Conservation (phyloP, 768 basidiomycete species). For the Pilatotrama ljubarskyi region DNA sequence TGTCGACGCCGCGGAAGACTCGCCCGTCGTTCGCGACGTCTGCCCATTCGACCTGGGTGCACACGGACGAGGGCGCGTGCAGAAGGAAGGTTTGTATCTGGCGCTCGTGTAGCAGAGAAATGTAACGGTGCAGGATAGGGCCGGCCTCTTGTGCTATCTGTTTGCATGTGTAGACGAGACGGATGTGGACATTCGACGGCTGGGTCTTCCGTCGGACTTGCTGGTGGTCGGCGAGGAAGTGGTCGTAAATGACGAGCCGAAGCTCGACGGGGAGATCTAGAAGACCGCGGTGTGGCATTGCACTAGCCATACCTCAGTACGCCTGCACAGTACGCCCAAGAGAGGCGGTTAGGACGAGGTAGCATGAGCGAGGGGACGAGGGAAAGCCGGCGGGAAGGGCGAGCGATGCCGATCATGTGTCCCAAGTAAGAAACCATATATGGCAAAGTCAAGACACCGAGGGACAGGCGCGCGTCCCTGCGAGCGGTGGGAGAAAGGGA, state of each 20-base stretch:
- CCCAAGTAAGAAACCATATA: constrained; percentile 25
- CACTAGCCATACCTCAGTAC: neutral
- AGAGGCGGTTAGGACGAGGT: neutral
- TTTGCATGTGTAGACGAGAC: constrained; percentile 35
- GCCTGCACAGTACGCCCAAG: neutral
- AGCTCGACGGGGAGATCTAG: constrained; percentile 36
- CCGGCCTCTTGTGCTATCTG: constrained; percentile 35
- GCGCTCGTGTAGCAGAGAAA: constrained; percentile 40
- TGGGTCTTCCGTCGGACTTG: constrained; percentile 26
- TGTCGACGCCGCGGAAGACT: constrained; percentile 22
- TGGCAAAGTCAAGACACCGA: constrained; percentile 2
- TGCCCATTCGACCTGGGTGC: constrained; percentile 32
- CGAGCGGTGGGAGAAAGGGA: neutral
- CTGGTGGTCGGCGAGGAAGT: constrained; percentile 31
- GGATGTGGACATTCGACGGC: constrained; percentile 38
- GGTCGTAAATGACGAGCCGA: constrained; percentile 37
- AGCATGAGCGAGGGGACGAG: neutral
- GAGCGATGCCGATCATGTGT: constrained; percentile 14
- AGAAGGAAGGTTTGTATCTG: constrained; percentile 35
- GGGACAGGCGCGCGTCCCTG: neutral
- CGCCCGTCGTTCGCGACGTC: constrained; percentile 45
- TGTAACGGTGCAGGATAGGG: constrained; percentile 31
- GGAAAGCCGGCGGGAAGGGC: neutral
- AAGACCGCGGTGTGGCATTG: constrained; percentile 8
- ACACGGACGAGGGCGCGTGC: constrained; percentile 22